phyloP scores from a whole-genome alignment of 129 eudicot genomes.

The Lactuca saligna region DNA sequence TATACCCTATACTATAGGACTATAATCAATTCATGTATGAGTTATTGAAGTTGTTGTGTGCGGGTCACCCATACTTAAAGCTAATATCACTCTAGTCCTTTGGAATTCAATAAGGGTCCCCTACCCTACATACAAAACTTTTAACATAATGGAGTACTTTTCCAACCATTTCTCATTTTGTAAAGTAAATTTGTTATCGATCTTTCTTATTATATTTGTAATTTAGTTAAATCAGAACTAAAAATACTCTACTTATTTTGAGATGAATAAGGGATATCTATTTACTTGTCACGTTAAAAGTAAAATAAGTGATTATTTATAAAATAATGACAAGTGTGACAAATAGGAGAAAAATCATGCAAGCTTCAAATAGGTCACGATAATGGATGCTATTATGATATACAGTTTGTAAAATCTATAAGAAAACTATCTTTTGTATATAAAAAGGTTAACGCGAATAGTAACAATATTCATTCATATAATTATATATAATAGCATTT shows the following conservation, averaged over 20 bases:
- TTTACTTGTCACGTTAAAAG: no score
- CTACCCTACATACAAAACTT: not conserved
- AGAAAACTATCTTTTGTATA: not conserved
- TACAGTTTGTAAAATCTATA: not conserved
- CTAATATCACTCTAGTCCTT: not conserved
- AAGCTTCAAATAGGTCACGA: not conserved
- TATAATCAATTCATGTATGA: slow-evolving; percentile 9
- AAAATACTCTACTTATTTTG: not conserved
- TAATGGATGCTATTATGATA: not conserved
- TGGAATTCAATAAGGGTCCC: slow-evolving; percentile 3
- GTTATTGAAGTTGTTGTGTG: slow-evolving; percentile 19
- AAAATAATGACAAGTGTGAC: no score
- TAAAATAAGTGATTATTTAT: no score
- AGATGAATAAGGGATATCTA: no score
- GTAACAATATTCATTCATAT: no score
- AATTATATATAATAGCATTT: no score
- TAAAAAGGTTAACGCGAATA: no score
- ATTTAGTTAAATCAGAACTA: not conserved
- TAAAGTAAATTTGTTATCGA: not conserved
- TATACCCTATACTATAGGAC: not conserved
- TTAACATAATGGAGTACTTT: not conserved
- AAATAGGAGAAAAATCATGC: no score
- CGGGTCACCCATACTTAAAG: slow-evolving; percentile 9
- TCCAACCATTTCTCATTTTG: not conserved
- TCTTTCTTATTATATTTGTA: not conserved